Percentiles rank a stretch among this genome's conserved stretches.
These are phyloP conservation scores for Hawksworthiomyces lignivorus DNA, from an alignment of 2,329 filamentous ascomycete species.

Conservation along the genomic window DNA sequence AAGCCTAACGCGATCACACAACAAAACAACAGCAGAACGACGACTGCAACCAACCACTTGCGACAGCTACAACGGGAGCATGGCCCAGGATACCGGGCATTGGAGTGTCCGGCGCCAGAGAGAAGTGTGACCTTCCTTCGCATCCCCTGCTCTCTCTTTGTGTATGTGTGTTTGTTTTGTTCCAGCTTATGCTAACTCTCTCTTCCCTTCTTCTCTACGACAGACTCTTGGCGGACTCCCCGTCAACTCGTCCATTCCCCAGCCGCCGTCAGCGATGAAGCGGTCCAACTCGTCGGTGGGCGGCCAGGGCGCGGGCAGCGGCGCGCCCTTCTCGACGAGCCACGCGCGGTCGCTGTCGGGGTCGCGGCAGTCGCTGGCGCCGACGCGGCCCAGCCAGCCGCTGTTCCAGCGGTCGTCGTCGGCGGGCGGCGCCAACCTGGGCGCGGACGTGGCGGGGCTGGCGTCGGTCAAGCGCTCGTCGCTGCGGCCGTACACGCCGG, in stretches of 20 bases:
- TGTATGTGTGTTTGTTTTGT: constrained; percentile 7
- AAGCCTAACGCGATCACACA: too few species aligned
- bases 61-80: too few species aligned
- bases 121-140: constrained; percentile 65
- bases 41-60: too few species aligned
- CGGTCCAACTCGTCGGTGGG: constrained; percentile 73
- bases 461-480: constrained; percentile 82
- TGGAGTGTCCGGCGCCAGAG: constrained; percentile 88
- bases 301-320: constrained; percentile 45
- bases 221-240: constrained; percentile 83
- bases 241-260: constrained; percentile 76
- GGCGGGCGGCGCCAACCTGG: constrained; percentile 60
- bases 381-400: constrained; percentile 75
- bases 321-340: constrained; percentile 53
- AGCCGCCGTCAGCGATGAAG: constrained; percentile 90
- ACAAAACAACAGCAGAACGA: too few species aligned
- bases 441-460: constrained; percentile 59
- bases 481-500: constrained; percentile 63
- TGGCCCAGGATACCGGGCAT: constrained; percentile 81
- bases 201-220: too few species aligned
- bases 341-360: constrained; percentile 78
- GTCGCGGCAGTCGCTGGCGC: constrained; percentile 77
- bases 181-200: too few species aligned
- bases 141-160: constrained; percentile 5
- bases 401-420: constrained; percentile 81